These are phyloP conservation scores for Penicillium angulare DNA, from an alignment of 495 filamentous ascomycete species.

Conservation along the genomic window DNA sequence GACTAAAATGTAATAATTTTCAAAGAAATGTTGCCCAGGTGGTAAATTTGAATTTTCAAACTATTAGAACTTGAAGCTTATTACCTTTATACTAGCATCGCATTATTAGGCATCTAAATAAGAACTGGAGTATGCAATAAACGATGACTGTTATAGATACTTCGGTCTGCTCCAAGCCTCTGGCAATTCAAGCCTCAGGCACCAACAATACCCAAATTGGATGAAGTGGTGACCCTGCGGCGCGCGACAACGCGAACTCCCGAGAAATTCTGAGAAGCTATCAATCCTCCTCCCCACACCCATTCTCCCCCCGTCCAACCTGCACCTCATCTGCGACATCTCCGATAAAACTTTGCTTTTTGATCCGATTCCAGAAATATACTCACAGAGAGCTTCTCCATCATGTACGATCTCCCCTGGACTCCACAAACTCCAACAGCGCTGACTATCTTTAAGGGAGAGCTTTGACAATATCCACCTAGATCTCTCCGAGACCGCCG, in stretches of 20 bases:
- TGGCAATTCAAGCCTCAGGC: constrained; percentile 14
- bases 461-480: constrained; percentile 95
- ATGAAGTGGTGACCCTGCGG: constrained; percentile 27
- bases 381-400: constrained; percentile 31
- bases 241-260: constrained; percentile 38
- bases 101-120: no score
- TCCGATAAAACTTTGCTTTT: neutral
- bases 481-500: constrained; percentile 84
- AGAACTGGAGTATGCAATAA: no score
- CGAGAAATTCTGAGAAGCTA: constrained; percentile 29
- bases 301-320: constrained; percentile 2
- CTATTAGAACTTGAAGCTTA: no score
- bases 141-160: no score
- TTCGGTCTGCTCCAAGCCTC: no score
- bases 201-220: constrained; percentile 17
- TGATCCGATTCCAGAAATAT: neutral
- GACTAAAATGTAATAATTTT: no score
- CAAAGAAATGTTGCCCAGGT: no score
- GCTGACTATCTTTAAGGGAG: constrained; percentile 58
- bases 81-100: no score
- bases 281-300: constrained; percentile 5
- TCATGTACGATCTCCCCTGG: constrained; percentile 28
- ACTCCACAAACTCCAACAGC: neutral
- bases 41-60: no score
- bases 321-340: neutral